These are phyloP conservation scores for Phellopilus nigrolimitatus DNA, from an alignment of 1,284 basidiomycete species.

Conservation along the genomic window DNA sequence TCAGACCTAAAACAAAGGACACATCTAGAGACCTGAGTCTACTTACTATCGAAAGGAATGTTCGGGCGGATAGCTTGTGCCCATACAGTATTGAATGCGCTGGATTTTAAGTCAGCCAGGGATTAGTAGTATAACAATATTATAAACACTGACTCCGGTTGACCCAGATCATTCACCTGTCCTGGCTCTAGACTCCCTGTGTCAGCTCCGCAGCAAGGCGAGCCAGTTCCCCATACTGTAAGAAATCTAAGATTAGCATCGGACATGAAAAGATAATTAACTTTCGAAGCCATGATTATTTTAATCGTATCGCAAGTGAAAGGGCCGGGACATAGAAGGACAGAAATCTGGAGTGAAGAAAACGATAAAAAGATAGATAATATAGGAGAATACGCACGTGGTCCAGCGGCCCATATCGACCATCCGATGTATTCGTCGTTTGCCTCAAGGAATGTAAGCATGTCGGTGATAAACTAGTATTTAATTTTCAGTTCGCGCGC, in stretches of 20 bases:
- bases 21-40: background rate
- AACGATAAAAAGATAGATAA: background rate
- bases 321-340: background rate
- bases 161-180: slow-evolving; percentile 27
- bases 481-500: background rate
- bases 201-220: slow-evolving; percentile 41
- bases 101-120: slow-evolving; percentile 17
- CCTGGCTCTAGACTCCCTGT: slow-evolving; percentile 43
- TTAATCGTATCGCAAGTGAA: too few relatives aligned
- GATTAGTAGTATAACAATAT: background rate
- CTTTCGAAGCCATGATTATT: too few relatives aligned
- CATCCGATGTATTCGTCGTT: slow-evolving; percentile 45
- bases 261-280: background rate
- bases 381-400: slow-evolving; percentile 29
- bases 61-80: slow-evolving; percentile 37
- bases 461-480: slow-evolving; percentile 30
- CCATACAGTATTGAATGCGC: slow-evolving; percentile 42
- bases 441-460: slow-evolving; percentile 36
- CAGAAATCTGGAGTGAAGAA: background rate
- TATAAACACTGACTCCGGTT: slow-evolving; percentile 23
- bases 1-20: background rate
- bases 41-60: slow-evolving; percentile 34
- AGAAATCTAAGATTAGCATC: background rate
- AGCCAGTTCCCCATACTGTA: slow-evolving; percentile 40
- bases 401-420: slow-evolving; percentile 45